phyloP scores from a whole-genome alignment of 305 asterid genomes.

The Stenogyne calaminthoides region DNA sequence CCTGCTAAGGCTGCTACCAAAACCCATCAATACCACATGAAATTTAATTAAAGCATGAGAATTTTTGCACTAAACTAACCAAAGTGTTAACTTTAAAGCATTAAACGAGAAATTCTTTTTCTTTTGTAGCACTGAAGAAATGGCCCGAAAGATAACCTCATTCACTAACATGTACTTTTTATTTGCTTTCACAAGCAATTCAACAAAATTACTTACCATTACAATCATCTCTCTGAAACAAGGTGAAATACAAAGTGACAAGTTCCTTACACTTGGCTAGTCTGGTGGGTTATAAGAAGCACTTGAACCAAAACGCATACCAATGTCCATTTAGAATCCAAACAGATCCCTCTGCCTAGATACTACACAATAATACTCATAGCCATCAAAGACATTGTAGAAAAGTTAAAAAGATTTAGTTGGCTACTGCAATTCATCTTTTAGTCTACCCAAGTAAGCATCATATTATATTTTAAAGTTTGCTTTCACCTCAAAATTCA shows the following conservation, averaged over 20 bases:
- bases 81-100: background rate
- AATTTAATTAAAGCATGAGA: background rate
- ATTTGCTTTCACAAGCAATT: conserved; percentile 16
- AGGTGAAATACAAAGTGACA: conserved; percentile 12
- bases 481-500: background rate
- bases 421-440: background rate
- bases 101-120: background rate
- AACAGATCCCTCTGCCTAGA: background rate
- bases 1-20: background rate
- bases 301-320: conserved; percentile 9
- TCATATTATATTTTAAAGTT: background rate
- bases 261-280: background rate
- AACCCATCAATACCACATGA: conserved; percentile 11
- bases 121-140: conserved; percentile 1
- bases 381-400: background rate
- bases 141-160: background rate
- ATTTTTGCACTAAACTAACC: background rate
- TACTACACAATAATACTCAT: conserved; percentile 8
- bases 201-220: background rate
- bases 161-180: background rate
- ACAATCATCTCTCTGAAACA: background rate
- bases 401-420: background rate
- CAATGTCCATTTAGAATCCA: background rate
- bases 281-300: background rate
- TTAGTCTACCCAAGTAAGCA: conserved; percentile 16